These are phyloP conservation scores for Crucibulum laeve DNA, from an alignment of 768 basidiomycete species.

Conservation along the genomic window DNA sequence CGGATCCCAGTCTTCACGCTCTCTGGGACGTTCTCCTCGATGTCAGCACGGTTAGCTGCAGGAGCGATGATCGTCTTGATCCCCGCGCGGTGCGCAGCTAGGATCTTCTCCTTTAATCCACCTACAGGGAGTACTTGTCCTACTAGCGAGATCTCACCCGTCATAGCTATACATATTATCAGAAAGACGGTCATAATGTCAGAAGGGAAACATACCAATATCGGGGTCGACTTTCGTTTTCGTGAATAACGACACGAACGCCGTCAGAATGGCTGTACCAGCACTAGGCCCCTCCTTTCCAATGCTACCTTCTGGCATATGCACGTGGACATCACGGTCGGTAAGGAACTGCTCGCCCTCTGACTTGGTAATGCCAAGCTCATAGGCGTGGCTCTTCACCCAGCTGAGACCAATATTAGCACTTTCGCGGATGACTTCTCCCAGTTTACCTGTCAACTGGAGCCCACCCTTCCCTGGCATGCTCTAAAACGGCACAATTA, in stretches of 20 bases:
- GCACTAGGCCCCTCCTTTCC: slow-evolving; percentile 97
- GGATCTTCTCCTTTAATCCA: slow-evolving; percentile 93
- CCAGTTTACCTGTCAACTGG: slow-evolving; percentile 94
- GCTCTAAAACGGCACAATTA: slow-evolving; percentile 41
- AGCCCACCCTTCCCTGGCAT: slow-evolving; percentile 96
- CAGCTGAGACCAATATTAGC: slow-evolving; percentile 93
- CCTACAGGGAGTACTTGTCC: slow-evolving; percentile 97
- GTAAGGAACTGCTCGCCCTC: slow-evolving; percentile 75
- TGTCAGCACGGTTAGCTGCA: slow-evolving; percentile 85
- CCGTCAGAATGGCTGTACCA: slow-evolving; percentile 88
- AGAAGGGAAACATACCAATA: slow-evolving; percentile 57
- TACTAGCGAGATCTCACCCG: slow-evolving; percentile 94
- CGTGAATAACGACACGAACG: slow-evolving; percentile 89
- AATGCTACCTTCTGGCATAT: slow-evolving; percentile 94
- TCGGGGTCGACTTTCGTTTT: slow-evolving; percentile 80
- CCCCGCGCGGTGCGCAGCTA: slow-evolving; percentile 94
- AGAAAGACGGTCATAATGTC: neutral
- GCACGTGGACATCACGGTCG: slow-evolving; percentile 88
- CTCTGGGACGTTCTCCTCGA: slow-evolving; percentile 94
- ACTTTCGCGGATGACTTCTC: slow-evolving; percentile 95
- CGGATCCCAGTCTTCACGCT: slow-evolving; percentile 94
- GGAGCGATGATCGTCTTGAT: slow-evolving; percentile 91
- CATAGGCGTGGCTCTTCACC: slow-evolving; percentile 87
- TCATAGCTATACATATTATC: slow-evolving; percentile 67
- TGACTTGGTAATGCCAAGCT: slow-evolving; percentile 77